phyloP scores from a whole-genome alignment of 352 stramenopile species.

The Phytophthora fragariaefolia region DNA sequence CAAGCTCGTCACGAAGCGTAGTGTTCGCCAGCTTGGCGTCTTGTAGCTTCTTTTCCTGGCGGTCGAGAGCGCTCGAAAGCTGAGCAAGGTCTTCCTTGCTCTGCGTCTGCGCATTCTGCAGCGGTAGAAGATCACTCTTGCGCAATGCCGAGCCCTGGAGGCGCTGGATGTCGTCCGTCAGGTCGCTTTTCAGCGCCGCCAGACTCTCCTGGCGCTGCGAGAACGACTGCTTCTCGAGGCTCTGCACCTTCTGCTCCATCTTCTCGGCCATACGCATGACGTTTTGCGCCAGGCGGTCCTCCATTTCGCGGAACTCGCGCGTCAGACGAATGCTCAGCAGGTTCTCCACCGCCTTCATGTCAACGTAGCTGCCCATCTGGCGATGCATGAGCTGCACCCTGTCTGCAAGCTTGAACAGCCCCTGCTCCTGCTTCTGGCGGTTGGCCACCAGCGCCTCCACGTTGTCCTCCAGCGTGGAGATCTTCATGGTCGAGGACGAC shows the following conservation, averaged over 20 bases:
- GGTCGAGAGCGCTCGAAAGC: conserved; percentile 58
- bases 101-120: conserved; percentile 69
- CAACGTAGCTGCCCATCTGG: conserved; percentile 54
- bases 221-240: conserved; percentile 56
- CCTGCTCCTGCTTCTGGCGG: conserved; percentile 59
- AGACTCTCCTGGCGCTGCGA: conserved; percentile 64
- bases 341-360: conserved; percentile 76
- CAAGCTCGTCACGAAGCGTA: conserved; percentile 60
- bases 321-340: conserved; percentile 67
- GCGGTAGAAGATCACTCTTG: conserved; percentile 53
- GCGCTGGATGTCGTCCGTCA: conserved; percentile 66
- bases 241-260: conserved; percentile 69
- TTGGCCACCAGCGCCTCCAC: conserved; percentile 57
- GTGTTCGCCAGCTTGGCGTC: conserved; percentile 55
- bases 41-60: conserved; percentile 69
- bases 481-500: conserved; percentile 60
- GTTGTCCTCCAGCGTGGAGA: conserved; percentile 64
- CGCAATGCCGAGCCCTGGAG: conserved; percentile 51
- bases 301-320: conserved; percentile 77
- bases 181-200: conserved; percentile 56
- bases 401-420: conserved; percentile 63
- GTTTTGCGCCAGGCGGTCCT: conserved; percentile 65
- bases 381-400: conserved; percentile 59
- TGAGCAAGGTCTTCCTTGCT: conserved; percentile 70
- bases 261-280: conserved; percentile 70